phyloP scores from a whole-genome alignment of 495 filamentous ascomycete species.

The Aspergillus ostianus region DNA sequence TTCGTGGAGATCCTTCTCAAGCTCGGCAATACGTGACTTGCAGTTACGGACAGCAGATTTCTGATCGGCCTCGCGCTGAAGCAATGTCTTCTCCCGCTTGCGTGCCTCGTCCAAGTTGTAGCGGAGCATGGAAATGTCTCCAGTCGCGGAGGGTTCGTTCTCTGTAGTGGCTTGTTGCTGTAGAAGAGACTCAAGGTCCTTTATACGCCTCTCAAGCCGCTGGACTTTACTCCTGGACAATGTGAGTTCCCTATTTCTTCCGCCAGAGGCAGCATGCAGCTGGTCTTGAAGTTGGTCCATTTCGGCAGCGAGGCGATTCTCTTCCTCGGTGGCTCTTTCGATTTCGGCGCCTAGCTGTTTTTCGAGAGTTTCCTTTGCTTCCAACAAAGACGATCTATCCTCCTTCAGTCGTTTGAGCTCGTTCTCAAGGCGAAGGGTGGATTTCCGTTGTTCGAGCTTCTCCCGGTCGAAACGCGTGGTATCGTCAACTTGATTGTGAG shows the following conservation, averaged over 20 bases:
- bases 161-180: constrained; percentile 36
- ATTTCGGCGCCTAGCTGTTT: constrained; percentile 54
- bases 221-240: constrained; percentile 54
- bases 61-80: constrained; percentile 61
- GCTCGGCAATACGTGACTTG: constrained; percentile 52
- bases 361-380: constrained; percentile 53
- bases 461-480: constrained; percentile 60
- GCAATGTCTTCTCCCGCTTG: constrained; percentile 59
- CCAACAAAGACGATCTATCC: constrained; percentile 50
- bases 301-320: constrained; percentile 56
- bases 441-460: constrained; percentile 58
- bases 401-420: constrained; percentile 58
- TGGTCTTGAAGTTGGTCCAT: constrained; percentile 55
- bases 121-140: constrained; percentile 57
- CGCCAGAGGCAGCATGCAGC: constrained; percentile 38
- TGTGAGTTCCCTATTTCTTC: constrained; percentile 49
- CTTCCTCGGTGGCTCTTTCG: constrained; percentile 55
- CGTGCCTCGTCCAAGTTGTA: constrained; percentile 61
- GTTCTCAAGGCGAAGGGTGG: constrained; percentile 56
- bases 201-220: constrained; percentile 56
- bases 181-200: constrained; percentile 58
- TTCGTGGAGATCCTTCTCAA: constrained; percentile 58
- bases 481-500: constrained; percentile 49
- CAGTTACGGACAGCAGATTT: constrained; percentile 53
- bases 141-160: constrained; percentile 42